These are phyloP conservation scores for Tricholoma terreum DNA, from an alignment of 768 basidiomycete species.

Conservation along the genomic window DNA sequence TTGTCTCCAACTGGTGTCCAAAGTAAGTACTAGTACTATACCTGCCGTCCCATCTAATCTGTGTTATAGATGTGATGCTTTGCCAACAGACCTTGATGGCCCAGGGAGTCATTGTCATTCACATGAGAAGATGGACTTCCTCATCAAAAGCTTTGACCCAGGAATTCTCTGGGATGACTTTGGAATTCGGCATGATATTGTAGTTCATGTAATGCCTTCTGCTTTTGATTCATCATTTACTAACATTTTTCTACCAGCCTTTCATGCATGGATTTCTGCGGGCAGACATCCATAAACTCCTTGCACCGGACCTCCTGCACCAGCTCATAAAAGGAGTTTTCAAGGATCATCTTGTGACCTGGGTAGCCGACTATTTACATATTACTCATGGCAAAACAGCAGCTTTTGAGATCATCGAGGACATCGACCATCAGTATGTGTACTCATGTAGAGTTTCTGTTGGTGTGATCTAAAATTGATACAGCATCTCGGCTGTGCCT, in stretches of 20 bases:
- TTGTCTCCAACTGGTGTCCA: constrained; percentile 17
- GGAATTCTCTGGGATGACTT: neutral
- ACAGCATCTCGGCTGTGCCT: constrained; percentile 21
- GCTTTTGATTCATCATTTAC: neutral
- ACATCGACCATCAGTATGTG: constrained; percentile 35
- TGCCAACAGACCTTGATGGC: neutral
- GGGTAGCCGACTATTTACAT: constrained; percentile 31
- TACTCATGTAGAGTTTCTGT: neutral
- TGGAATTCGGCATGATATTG: neutral
- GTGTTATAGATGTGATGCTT: constrained; percentile 8
- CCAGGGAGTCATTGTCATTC: neutral
- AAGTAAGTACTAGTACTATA: constrained; percentile 12
- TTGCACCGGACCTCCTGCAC: constrained; percentile 9
- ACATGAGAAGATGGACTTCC: neutral
- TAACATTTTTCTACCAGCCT: constrained; percentile 15
- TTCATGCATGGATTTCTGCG: constrained; percentile 26
- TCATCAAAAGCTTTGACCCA: neutral
- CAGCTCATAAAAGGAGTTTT: neutral
- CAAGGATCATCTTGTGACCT: constrained; percentile 22
- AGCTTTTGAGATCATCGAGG: constrained; percentile 28
- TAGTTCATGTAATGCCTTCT: neutral
- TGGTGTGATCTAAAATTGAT: neutral
- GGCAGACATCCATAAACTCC: constrained; percentile 30
- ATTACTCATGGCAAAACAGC: constrained; percentile 13
- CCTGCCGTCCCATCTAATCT: neutral